Evolutionary conservation across 1,139 yeast species (phyloP), one percentile per base, ranked within the genome.

Genomic region (Yamadazyma oceani): DNA sequence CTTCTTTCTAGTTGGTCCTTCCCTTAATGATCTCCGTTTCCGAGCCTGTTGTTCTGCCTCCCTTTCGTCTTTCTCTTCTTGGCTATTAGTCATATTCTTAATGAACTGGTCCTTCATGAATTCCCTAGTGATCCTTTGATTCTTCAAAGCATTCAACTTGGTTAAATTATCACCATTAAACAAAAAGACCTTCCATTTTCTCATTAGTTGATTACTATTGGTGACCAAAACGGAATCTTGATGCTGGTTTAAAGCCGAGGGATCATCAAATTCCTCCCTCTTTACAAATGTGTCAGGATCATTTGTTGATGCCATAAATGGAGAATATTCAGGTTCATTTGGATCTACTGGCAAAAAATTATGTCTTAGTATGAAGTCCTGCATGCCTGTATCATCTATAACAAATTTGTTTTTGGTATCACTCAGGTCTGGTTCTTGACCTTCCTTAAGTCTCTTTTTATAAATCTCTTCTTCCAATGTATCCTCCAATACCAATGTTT

Each of bases 391-490:
- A 59, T 80, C 82, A 49, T 80, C 85, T 35, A 75, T 75, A 9
- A 73, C 74, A 38, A 62, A 66, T 19, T 54, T 49, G 30, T 60
- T 61, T 21, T 45, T 39, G 21, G 51, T 35, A 5, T 43, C 55
- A 11, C 54, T 58, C 22, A 51, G 56, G 1, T 45, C 44, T 2
- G 37, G 44, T n/a, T 44, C 46, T 11, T 37, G 40, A 1, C 42
- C 43, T 17, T 45, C 50, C 5, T 49, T 50, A 10, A 53, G 42
- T 26, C 74, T 46, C 43, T 62, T 64, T 32, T 61, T 68, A 54
- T 79, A 80, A 62, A 82, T 80, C 44, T 80, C 83, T 53, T 82
- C 85, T 47, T 82, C 89, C 37, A 82, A 60, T 0, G 88, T 81
- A 3, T 75, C 82, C 36, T 69, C 64, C 47, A 82, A 56, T 2